Evolutionary conservation across 2,329 filamentous ascomycete genomes (phyloP).

Genomic region (Claviceps africana): DNA sequence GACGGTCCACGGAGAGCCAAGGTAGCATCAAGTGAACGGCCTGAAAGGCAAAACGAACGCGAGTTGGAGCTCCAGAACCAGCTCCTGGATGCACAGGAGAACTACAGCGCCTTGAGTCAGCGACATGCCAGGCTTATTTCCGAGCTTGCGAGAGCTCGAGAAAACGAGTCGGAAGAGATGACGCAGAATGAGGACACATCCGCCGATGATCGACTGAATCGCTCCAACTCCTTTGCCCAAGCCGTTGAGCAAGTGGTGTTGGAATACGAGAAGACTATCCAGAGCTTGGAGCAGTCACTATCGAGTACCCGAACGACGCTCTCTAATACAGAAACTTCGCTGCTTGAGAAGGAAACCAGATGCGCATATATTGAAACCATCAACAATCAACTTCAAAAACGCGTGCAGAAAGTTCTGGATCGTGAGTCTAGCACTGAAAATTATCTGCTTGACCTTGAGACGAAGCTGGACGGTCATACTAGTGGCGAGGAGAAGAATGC

Average conservation of each 20-base stretch:
- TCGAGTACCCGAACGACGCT: slow-evolving; percentile 76
- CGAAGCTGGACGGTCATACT: slow-evolving; percentile 77
- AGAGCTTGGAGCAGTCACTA: slow-evolving; percentile 79
- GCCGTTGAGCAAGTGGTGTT: slow-evolving; percentile 92
- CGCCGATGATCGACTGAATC: slow-evolving; percentile 76
- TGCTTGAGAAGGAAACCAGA: slow-evolving; percentile 87
- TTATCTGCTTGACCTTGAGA: slow-evolving; percentile 84
- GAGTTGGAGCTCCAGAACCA: slow-evolving; percentile 90
- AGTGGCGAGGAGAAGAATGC: slow-evolving; percentile 88
- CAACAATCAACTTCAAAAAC: slow-evolving; percentile 74
- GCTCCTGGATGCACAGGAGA: slow-evolving; percentile 82
- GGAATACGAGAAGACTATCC: slow-evolving; percentile 98
- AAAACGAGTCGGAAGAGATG: slow-evolving; percentile 49
- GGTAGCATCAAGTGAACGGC: slow-evolving; percentile 49
- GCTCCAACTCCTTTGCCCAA: slow-evolving; percentile 90
- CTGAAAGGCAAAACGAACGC: slow-evolving; percentile 67
- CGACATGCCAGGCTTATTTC: slow-evolving; percentile 92
- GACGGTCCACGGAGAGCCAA: slow-evolving; percentile 39
- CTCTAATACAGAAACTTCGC: slow-evolving; percentile 67
- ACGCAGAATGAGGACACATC: slow-evolving; percentile 41
- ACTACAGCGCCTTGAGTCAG: slow-evolving; percentile 79
- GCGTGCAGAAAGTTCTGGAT: slow-evolving; percentile 85
- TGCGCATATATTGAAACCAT: slow-evolving; percentile 88
- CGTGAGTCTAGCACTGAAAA: slow-evolving; percentile 83
- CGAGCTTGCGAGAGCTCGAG: slow-evolving; percentile 76